Base-by-base conservation (phyloP, 345 rosid species). In the Gossypium arboreum region DNA sequence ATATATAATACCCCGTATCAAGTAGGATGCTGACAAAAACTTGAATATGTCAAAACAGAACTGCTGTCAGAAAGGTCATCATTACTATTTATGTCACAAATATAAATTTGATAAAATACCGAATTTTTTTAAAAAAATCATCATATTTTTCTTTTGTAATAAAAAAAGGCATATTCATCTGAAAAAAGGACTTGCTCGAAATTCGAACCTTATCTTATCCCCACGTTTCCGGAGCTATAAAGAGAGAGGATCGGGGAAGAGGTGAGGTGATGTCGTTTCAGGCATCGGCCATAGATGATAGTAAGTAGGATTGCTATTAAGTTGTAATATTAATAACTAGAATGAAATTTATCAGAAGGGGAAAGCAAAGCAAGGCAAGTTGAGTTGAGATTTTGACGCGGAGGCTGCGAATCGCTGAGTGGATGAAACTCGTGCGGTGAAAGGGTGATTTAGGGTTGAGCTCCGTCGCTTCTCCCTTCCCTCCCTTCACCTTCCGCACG, bases 121-220 rank as follows among this genome's bases (percentile, higher is more conserved):
- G 20, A 13, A 3, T 55, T 18, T 8, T 3, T 24, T 1, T 0
- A 68, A 47, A 34, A 47, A 20, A 12, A 45, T 39, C 9, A 17
- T 3, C 11, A 10, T 17, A 17, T 9, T 1, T 9, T n/a, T 55
- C 2, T 11, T 3, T 39, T 63, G 9, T 34, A 8, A 34, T 34
- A 34, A 11, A 65, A 44, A 65, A 12, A 2, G 2, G 20, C 0
- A 15, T 2, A 29, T 9, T 51, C 17, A 69, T n/a, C 25, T 17
- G 8, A 70, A 70, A 51, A 70, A 3, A 55, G 11, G 60, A 5
- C n/a, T 6, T 43, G 39, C 17, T 29, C 60, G 61, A 34, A 52
- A 52, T 51, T 52, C 60, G 61, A 52, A 70, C 73, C 73, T 70
- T 29, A 70, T 29, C 59, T 70, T 52, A 70, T 70, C 47, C 73